Evolutionary conservation across 116 monocot species (phyloP), one percentile per base, ranked within the genome.

Genomic region (Posidonia oceanica): DNA sequence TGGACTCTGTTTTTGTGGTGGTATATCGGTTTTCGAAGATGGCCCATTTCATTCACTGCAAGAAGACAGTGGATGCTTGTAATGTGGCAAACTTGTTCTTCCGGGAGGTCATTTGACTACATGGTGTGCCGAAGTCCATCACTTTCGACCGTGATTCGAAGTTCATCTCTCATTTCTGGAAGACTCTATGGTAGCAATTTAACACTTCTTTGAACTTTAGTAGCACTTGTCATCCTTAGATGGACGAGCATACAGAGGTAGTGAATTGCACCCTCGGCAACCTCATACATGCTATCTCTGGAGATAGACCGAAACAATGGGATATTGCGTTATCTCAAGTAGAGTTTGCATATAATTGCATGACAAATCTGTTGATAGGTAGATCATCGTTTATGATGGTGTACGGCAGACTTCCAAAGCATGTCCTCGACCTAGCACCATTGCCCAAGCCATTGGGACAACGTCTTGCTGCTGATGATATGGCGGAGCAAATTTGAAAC

Each of bases 11-110:
- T 14, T 66, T 66, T 13, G 62, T 62, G 2, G 10, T 36, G 3
- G 62, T 62, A 0, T 36, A 62, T 62, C 1, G 41, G 3, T 66
- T 66, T 14, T 66, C 42, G 2, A 44, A 66, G 15, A 66, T 66
- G 66, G 16, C 39, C 2, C 69, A 69, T 14, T 69, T 69, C 37
- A 56, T 57, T 13, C 69, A 56, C 7, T 57, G 69, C 14, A 48
- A 22, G 68, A 68, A 68, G 20, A 52, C 68, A 23, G 3, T 5
- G 11, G 68, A 68, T 18, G 16, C 20, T 4, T 3, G 0, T 3
- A 16, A 36, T 13, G 48, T 54, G 2, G 21, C 36, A 8, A 6
- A 2, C 4, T 13, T 52, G 0, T 68, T 52, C 6, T 68, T 68
- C 20, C 4, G 10, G 4, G 68, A 68, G 52, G 22, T 68, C 4